A percentile compares a stretch with the other conserved stretches of the same genome.
Evolutionary conservation across 2,329 filamentous ascomycete genomes (phyloP).

Genomic region (Pseudonectria buxi): DNA sequence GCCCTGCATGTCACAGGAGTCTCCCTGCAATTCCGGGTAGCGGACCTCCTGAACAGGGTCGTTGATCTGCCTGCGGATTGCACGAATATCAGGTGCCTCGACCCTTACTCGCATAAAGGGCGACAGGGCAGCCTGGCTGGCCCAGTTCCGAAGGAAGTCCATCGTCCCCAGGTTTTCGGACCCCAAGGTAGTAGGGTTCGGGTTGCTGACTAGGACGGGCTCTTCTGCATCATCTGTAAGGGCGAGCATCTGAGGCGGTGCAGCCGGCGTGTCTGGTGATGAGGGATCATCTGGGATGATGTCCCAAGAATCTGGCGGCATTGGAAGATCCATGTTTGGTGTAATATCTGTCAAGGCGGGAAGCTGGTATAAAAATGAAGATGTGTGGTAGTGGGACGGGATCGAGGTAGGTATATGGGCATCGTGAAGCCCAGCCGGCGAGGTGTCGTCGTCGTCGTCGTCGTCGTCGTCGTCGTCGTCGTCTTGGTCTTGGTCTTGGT

Average conservation of each 20-base stretch:
- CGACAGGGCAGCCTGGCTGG: conserved; percentile 22
- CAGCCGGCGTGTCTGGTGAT: neutral
- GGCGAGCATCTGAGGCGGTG: neutral
- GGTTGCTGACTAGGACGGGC: conserved; percentile 23
- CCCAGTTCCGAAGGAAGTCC: conserved; percentile 47
- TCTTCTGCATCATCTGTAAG: conserved; percentile 2
- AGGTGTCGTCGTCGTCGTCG: neutral
- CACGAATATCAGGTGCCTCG: conserved; percentile 21
- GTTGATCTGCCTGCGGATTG: conserved; percentile 26
- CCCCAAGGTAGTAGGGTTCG: conserved; percentile 33
- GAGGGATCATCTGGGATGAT: neutral
- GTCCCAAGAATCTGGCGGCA: no score
- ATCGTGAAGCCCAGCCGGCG: no score
- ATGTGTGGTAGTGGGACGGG: no score
- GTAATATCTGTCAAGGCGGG: neutral
- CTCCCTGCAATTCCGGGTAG: conserved; percentile 46
- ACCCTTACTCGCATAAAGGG: conserved; percentile 15
- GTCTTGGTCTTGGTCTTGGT: neutral
- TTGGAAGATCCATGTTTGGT: neutral
- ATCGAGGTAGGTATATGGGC: no score
- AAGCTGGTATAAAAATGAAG: neutral
- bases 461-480: neutral
- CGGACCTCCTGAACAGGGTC: conserved; percentile 18
- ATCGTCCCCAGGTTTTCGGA: conserved; percentile 43
- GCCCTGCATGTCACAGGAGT: conserved; percentile 52